Evolutionary conservation across 768 basidiomycete genomes (phyloP), one percentile per base, ranked within the genome.

Genomic region (Leucosporidium creatinivorum): DNA sequence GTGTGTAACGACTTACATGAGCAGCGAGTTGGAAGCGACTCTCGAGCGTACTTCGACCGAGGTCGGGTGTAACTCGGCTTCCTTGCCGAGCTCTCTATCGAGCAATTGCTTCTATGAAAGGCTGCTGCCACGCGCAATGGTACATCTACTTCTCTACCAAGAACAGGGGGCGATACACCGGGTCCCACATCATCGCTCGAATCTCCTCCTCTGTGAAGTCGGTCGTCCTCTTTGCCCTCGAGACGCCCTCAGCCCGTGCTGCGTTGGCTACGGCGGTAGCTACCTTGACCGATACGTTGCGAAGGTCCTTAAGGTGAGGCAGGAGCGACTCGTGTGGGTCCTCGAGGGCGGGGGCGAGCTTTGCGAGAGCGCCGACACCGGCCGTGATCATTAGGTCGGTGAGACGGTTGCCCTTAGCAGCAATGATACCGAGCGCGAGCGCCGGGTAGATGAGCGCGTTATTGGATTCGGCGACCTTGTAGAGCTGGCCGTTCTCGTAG

Each of bases 371-470:
- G 31, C 80, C 82, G 0, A 89, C 85, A 13, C 88, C 91, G 3
- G 87, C 87, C 50, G 91, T 85, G 76, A 93, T 88, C 91, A 93
- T 92, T n/a, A 82, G 84, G 77, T 91, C 89, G 1, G 88, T 86
- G 73, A 93, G 81, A 12, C 75, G 78, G 8, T 83, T 81, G 0
- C 88, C 85, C 67, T 85, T 80, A 15, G 85, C 80, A 30, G 91
- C 80, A 73, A 92, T 85, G 49, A 88, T 83, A 25, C 91, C 91
- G 67, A 89, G 86, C 10, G 89, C 90, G 39, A 93, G 83, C 30
- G 89, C 91, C 4, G 91, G 90, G 77, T 91, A 92, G 59, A 92
- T 87, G 9, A 91, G 81, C 19, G 65, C 59, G 50, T 52, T 60
- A 82, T 76, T 61, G 4, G 67, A 68, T 59, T 72, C 69, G 26